A percentile compares a stretch with the other conserved stretches of the same genome.
These are phyloP conservation scores for Boletellus sp. DNA, from an alignment of 768 basidiomycete species.

Conservation along the genomic window DNA sequence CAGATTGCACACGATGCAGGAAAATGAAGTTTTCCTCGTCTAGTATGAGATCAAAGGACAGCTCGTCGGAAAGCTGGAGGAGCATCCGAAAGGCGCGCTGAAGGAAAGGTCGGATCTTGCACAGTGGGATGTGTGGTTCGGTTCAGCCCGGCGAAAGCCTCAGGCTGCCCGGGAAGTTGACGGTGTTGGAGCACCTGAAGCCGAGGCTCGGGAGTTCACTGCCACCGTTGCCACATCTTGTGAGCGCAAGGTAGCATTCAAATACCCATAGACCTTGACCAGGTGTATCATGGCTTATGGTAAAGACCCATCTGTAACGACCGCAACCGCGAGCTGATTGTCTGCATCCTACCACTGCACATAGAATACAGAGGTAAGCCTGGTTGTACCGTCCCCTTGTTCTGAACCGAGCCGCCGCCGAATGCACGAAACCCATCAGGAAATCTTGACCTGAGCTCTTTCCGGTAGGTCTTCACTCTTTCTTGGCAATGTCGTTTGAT, in stretches of 20 bases:
- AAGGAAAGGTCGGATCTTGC: conserved; percentile 43
- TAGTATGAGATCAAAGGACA: conserved; percentile 45
- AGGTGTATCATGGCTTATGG: conserved; percentile 15
- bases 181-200: conserved; percentile 58
- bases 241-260: conserved; percentile 2
- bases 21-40: conserved; percentile 52
- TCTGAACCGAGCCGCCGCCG: neutral
- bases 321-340: conserved; percentile 4
- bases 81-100: conserved; percentile 26
- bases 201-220: conserved; percentile 33
- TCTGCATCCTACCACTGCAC: neutral
- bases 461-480: conserved; percentile 10
- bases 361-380: conserved; percentile 18
- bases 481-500: neutral
- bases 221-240: conserved; percentile 16
- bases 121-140: conserved; percentile 66
- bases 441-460: conserved; percentile 4
- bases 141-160: conserved; percentile 42
- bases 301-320: conserved; percentile 5
- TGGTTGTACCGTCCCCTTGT: neutral
- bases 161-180: too few species aligned
- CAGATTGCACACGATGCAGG: conserved; percentile 58
- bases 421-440: conserved; percentile 6
- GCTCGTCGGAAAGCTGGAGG: conserved; percentile 28
- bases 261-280: neutral